Evolutionary conservation across 257 asterid species (phyloP), one percentile per base, ranked within the genome.

Genomic region (Rhazya stricta): DNA sequence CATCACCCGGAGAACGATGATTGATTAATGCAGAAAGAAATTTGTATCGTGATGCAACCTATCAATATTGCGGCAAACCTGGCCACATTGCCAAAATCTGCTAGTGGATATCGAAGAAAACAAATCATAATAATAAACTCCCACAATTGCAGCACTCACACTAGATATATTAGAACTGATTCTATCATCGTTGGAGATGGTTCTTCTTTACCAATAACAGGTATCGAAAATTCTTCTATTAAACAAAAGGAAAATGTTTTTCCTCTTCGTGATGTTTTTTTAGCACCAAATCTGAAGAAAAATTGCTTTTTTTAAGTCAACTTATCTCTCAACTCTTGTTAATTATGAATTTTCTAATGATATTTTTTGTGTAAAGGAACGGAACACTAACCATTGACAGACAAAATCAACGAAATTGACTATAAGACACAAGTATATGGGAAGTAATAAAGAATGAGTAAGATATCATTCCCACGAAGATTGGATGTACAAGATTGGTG

Each of bases 111-210:
- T 34, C 75, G 1, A 71, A 71, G 6, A 50, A 30, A 27, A 43
- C 29, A 3, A 21, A 46, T 2, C 63, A 71, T 2, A 11, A 12
- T 9, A 18, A 32, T 9, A 27, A 19, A 0, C 8, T 71, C 1
- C 75, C 75, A 50, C 43, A 71, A 30, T 71, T 16, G 16, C 63
- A 12, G 27, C 75, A 0, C 75, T 50, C 18, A 71, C 65, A 3
- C 2, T 57, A 27, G 15, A 57, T n/a, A 58, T 23, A 10, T 23
- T n/a, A 9, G 65, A 58, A 5, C 34, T 5, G 30, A 58, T 27
- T 58, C 65, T 23, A 29, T 58, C 29, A 58, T 21, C 12, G n/a
- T 58, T 58, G 65, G 65, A 58, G 32, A 58, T 58, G 65, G 30
- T 5, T 58, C 32, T 21, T 58, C 65, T n/a, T 0, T 58, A 9